Evolutionary conservation across 1,284 basidiomycete species (phyloP), one percentile per base, ranked within the genome.

Genomic region (Ceratobasidium sp.): DNA sequence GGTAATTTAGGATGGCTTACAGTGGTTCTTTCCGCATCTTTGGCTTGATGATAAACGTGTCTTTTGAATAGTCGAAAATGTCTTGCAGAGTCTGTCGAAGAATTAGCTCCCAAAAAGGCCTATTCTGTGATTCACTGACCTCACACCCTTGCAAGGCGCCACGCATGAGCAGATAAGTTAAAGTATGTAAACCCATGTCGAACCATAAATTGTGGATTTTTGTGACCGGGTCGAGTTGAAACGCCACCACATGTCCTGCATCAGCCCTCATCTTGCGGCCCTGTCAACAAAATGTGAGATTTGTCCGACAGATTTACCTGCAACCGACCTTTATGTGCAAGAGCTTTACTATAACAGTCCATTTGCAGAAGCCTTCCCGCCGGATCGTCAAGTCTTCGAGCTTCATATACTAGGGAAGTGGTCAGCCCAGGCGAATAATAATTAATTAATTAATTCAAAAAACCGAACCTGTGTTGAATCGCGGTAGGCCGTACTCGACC

Each of bases 181-280:
- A 2, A 3, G 25, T 25, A 25, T 57, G 54, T n/a, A 34, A 3
- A 11, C 22, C 22, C 2, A n/a, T n/a, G 19, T 57, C 54, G 32
- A 57, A 57, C 54, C 22, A 57, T n/a, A 57, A n/a, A 25, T 57
- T 57, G 54, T 57, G 54, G 2, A 57, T 34, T 57, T 57, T 57
- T 2, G 54, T 57, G 3, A 57, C 54, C 2, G 54, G 54, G 32
- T 57, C 54, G 2, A 57, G 11, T n/a, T 57, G 2, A n/a, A 22
- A 57, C 8, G 1, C 13, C 13, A 3, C 1, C 2, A n/a, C 22
- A 3, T 2, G 54, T 6, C 52, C 52, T 7, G 46, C 46, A 25
- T 57, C 54, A 11, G 13, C 54, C 8, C 8, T 57, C 17, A 25
- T 57, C 5, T 57, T 57, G 2, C 1, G 3, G 3, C 54, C 54